Evolutionary conservation across 75 land plant species (phyloP), one percentile per base, ranked within the genome.

Genomic region (Isoetes taiwanensis): DNA sequence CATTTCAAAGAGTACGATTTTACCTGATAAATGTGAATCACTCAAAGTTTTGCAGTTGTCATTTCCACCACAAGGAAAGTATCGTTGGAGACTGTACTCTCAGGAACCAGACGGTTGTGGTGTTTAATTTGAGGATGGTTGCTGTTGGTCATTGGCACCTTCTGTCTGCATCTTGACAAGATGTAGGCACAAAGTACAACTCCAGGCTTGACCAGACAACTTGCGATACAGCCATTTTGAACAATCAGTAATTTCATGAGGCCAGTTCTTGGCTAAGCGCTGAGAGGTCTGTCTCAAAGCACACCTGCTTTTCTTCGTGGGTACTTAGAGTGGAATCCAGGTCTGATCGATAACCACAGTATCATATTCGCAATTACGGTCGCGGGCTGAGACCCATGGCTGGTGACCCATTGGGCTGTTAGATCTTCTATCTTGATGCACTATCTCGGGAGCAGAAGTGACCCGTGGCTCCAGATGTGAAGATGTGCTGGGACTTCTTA

Each of bases 301-400:
- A n/a, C n/a, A n/a, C n/a, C n/a, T n/a, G n/a, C n/a, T n/a, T n/a
- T n/a, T n/a, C n/a, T n/a, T n/a, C n/a, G n/a, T n/a, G n/a, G n/a
- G n/a, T n/a, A n/a, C n/a, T n/a, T n/a, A n/a, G n/a, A n/a, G n/a
- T n/a, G n/a, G n/a, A n/a, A n/a, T n/a, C n/a, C n/a, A n/a, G n/a
- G n/a, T n/a, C n/a, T n/a, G n/a, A n/a, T n/a, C n/a, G n/a, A n/a
- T 41, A 41, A 41, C 2, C 29, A 30, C 20, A 32, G 41, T 43
- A 14, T 1, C 65, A 35, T 67, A 2, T 58, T 35, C 54, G 19
- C n/a, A 37, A 35, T 1, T 66, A 56, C 76, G 83, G 91, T 72
- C 91, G 83, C 62, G 91, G 83, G 52, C 65, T 86, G 34, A 69
- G 91, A 31, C 91, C 91, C 30, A 86, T 86, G 91, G 91, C 91